Percentiles rank a stretch among this genome's conserved stretches.
Conservation (phyloP, 2,329 filamentous ascomycete species). For the Herpotrichia juniperi region DNA sequence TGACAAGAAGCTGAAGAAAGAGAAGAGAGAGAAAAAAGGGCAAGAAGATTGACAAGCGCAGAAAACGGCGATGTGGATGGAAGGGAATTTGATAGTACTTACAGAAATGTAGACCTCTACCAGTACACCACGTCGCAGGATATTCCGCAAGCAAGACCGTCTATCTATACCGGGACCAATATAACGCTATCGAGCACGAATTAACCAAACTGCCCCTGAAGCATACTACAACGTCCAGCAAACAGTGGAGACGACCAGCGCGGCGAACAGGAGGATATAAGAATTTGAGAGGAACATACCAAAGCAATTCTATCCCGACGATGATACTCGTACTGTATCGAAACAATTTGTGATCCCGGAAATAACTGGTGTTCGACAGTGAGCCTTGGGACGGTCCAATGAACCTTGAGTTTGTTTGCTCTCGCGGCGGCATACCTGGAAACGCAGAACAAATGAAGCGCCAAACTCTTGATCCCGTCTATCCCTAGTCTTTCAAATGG, state of each 20-base stretch:
- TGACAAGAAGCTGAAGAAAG: neutral
- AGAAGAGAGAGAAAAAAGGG: conserved; percentile 4
- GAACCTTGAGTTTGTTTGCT: conserved; percentile 5
- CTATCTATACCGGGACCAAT: conserved; percentile 35
- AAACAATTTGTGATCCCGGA: conserved; percentile 20
- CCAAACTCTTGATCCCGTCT: conserved; percentile 50
- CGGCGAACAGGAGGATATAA: neutral
- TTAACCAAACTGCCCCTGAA: conserved; percentile 13
- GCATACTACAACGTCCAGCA: neutral
- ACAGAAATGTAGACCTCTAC: conserved; percentile 36
- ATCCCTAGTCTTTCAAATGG: conserved; percentile 48
- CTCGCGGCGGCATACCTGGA: conserved; percentile 37
- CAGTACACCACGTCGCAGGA: conserved; percentile 27
- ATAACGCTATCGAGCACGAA: conserved; percentile 23
- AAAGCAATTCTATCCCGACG: conserved; percentile 22
- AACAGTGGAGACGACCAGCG: neutral
- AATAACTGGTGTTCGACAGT: conserved; percentile 33
- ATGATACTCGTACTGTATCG: conserved; percentile 19
- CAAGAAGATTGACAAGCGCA: neutral
- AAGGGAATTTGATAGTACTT: conserved; percentile 25
- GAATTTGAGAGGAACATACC: conserved; percentile 11
- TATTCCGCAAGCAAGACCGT: conserved; percentile 36
- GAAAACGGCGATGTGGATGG: neutral
- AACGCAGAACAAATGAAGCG: conserved; percentile 42
- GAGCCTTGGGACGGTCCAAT: conserved; percentile 19